These are phyloP conservation scores for Nemania sp. DNA, from an alignment of 2,329 filamentous ascomycete species.

Conservation along the genomic window DNA sequence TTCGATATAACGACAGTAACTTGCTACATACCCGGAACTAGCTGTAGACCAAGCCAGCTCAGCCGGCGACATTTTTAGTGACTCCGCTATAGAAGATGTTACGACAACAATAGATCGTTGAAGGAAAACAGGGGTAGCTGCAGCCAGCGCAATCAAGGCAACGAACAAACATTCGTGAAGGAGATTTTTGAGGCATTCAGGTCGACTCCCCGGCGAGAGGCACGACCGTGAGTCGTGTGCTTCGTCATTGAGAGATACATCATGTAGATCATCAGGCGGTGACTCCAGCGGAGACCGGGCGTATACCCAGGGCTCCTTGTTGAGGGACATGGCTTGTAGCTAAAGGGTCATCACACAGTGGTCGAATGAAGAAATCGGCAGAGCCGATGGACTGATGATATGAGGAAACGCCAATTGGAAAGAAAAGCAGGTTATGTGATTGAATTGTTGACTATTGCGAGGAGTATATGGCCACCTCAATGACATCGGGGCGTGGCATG, in stretches of 20 bases:
- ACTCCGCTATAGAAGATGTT: constrained; percentile 45
- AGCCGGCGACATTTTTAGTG: constrained; percentile 48
- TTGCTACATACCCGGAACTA: constrained; percentile 49
- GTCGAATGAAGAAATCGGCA: constrained; percentile 28
- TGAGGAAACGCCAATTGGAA: constrained; percentile 40
- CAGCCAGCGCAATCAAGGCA: constrained; percentile 48
- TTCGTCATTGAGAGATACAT: constrained; percentile 49
- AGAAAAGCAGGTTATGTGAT: constrained; percentile 38
- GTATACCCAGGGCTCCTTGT: constrained; percentile 44
- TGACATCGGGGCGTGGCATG: too few relatives aligned
- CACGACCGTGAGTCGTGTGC: constrained; percentile 35
- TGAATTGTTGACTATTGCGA: constrained; percentile 27
- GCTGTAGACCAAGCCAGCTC: constrained; percentile 51
- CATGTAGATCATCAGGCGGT: constrained; percentile 48
- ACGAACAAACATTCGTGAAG: constrained; percentile 49
- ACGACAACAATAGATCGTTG: constrained; percentile 51
- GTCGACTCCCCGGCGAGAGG: constrained; percentile 45
- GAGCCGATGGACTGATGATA: constrained; percentile 32
- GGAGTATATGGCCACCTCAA: constrained; percentile 1
- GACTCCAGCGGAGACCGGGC: constrained; percentile 35
- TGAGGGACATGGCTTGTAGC: constrained; percentile 40
- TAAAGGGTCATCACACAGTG: constrained; percentile 34
- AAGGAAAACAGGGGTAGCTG: constrained; percentile 51
- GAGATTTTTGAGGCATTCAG: constrained; percentile 46
- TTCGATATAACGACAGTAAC: neutral